Percentiles rank a stretch among this genome's conserved stretches.
These are phyloP conservation scores for Puya raimondii DNA, from an alignment of 176 grass and related monocot species.

Conservation along the genomic window DNA sequence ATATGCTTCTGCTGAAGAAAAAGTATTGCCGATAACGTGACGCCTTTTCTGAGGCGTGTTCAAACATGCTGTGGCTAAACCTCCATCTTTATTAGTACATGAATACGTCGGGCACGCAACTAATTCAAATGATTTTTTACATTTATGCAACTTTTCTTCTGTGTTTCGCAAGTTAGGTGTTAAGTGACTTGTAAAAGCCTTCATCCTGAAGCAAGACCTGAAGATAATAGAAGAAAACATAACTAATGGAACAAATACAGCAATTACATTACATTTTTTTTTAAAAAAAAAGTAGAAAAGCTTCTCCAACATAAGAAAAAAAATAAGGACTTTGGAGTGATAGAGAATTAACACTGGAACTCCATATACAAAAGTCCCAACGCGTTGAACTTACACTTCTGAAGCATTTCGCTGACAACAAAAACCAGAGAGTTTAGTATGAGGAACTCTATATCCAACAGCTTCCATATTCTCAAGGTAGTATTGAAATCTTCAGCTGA, in stretches of 20 bases:
- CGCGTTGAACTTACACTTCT: not conserved
- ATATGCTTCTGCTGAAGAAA: conserved; percentile 23
- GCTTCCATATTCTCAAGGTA: not conserved
- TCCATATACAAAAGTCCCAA: not conserved
- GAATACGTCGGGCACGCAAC: conserved; percentile 17
- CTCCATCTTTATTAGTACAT: conserved; percentile 11
- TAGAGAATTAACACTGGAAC: not conserved
- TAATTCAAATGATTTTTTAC: conserved; percentile 21
- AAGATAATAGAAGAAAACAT: conserved; percentile 5
- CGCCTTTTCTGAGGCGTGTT: conserved; percentile 6
- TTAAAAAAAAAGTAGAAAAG: too few relatives aligned
- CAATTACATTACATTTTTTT: not conserved
- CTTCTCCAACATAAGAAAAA: too few relatives aligned
- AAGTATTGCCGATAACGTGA: conserved; percentile 19
- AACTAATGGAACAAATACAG: not conserved
- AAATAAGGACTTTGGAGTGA: not conserved
- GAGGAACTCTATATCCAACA: not conserved
- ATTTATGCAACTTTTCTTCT: conserved; percentile 7
- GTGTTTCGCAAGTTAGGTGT: not conserved
- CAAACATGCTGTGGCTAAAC: not conserved
- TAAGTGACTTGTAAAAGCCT: not conserved
- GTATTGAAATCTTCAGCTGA: conserved; percentile 3
- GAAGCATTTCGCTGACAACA: not conserved
- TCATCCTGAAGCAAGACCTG: not conserved
- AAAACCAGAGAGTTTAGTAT: not conserved